Percentiles rank a stretch among this genome's conserved stretches.
phyloP scores from a whole-genome alignment of 768 basidiomycete genomes.

The Suillus luteus region DNA sequence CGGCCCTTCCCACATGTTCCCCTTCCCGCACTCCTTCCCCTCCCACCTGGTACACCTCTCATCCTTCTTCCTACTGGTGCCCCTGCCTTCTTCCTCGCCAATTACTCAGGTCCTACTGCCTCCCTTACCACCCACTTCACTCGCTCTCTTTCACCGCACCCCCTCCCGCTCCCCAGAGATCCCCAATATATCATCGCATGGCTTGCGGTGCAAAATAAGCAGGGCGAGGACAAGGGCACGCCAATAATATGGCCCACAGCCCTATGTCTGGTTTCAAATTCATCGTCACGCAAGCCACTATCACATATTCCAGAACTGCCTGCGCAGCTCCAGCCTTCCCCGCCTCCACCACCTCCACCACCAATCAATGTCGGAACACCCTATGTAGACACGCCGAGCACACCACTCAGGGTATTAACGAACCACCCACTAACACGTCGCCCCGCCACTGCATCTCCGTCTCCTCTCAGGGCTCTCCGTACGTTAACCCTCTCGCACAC shows the following conservation, averaged over 20 bases:
- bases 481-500: constrained; percentile 53
- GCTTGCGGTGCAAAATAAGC: constrained; percentile 74
- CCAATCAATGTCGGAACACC: constrained; percentile 31
- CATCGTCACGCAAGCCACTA: constrained; percentile 44
- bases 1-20: constrained; percentile 59
- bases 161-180: constrained; percentile 18
- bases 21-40: constrained; percentile 42
- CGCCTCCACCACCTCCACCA: constrained; percentile 40
- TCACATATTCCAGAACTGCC: constrained; percentile 66
- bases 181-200: constrained; percentile 64
- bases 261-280: constrained; percentile 54
- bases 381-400: constrained; percentile 17
- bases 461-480: constrained; percentile 42
- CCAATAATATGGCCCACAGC: constrained; percentile 70
- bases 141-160: constrained; percentile 49
- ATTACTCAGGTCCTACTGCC: constrained; percentile 68
- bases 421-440: constrained; percentile 35
- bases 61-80: constrained; percentile 68
- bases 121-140: constrained; percentile 64
- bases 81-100: constrained; percentile 72
- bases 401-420: constrained; percentile 15
- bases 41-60: constrained; percentile 65
- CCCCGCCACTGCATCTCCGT: constrained; percentile 39
- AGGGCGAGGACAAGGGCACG: constrained; percentile 79
- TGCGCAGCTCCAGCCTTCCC: constrained; percentile 58